Evolutionary conservation across 139 green algal species (phyloP), one percentile per base, ranked within the genome.

Genomic region (Nannochloris sp.): DNA sequence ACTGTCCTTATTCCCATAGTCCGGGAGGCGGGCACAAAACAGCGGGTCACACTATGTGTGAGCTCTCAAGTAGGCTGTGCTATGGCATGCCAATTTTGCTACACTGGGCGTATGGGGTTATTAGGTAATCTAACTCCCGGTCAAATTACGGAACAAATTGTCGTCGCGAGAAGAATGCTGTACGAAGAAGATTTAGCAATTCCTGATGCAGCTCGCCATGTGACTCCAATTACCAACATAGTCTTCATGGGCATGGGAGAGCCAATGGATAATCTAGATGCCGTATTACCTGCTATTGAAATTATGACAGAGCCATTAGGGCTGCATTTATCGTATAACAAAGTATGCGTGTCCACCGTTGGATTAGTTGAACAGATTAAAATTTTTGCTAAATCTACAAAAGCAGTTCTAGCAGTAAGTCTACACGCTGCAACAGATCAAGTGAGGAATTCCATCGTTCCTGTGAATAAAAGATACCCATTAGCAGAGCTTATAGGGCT

Each of bases 371-470:
- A 87, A 0, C 64, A 93, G 72, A 87, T 97, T 54, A 72, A 69
- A 10, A 34, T 48, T 0, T 91, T 96, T 47, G 61, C 70, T 25
- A 57, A 61, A 2, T 59, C 54, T 3, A 61, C 59, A 48, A 64
- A 68, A 1, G 87, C 74, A 4, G 80, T 85, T 66, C 71, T 97
- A 48, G 92, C 92, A 1, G 76, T 97, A 12, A 91, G 78, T 0
- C 84, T 97, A 44, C 90, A 97, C 64, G 91, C 89, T 19, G 93
- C 91, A 25, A 96, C 87, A 23, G 88, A 96, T 73, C 79, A 87
- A 65, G 74, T 92, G 36, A 73, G 92, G 0, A 80, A 86, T 77
- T 89, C 78, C 74, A 90, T 97, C 27, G 87, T 92, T 54, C 92
- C 92, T 1, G 82, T 96, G 53, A 98, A 98, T 81, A 77, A 83